Evolutionary conservation across 208 protist genomes (phyloP).

Genomic region (Crithidia acanthocephali): DNA sequence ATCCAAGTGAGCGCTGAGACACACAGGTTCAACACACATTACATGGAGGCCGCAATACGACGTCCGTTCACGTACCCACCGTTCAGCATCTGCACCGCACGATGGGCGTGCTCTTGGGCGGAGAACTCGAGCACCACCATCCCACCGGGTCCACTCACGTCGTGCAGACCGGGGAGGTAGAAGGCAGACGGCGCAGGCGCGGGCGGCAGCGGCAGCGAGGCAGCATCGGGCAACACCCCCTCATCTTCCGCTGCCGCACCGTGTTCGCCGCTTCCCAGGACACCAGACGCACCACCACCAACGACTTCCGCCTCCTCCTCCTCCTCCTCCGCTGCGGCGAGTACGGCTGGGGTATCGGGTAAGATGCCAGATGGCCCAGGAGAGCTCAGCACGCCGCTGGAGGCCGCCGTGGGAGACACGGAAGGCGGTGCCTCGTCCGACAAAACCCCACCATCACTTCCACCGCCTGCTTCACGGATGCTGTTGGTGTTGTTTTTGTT

Average conservation of each 20-base stretch:
- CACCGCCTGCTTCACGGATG: not conserved
- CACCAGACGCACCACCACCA: not conserved
- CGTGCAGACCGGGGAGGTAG: constrained; percentile 48
- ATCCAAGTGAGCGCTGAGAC: too few relatives aligned
- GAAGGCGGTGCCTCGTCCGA: not conserved
- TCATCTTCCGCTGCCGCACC: constrained; percentile 1
- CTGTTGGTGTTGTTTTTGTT: not conserved
- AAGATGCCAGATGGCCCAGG: constrained; percentile 18
- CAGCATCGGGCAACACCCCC: constrained; percentile 22
- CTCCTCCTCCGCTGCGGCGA: not conserved
- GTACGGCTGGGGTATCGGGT: constrained; percentile 3
- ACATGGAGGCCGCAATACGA: constrained; percentile 59
- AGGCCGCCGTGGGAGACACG: not conserved
- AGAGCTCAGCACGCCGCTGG: constrained; percentile 3
- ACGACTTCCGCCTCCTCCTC: not conserved
- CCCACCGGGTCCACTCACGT: constrained; percentile 62
- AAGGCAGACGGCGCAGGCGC: constrained; percentile 5
- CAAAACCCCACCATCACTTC: constrained; percentile 3
- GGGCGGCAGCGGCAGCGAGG: constrained; percentile 20
- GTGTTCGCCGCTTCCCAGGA: not conserved
- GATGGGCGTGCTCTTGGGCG: constrained; percentile 33
- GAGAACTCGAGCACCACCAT: constrained; percentile 70
- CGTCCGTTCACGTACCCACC: constrained; percentile 76
- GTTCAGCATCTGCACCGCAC: constrained; percentile 53
- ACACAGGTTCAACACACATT: not conserved